Evolutionary conservation across 495 filamentous ascomycete genomes (phyloP).

Genomic region (Neurospora sp.): DNA sequence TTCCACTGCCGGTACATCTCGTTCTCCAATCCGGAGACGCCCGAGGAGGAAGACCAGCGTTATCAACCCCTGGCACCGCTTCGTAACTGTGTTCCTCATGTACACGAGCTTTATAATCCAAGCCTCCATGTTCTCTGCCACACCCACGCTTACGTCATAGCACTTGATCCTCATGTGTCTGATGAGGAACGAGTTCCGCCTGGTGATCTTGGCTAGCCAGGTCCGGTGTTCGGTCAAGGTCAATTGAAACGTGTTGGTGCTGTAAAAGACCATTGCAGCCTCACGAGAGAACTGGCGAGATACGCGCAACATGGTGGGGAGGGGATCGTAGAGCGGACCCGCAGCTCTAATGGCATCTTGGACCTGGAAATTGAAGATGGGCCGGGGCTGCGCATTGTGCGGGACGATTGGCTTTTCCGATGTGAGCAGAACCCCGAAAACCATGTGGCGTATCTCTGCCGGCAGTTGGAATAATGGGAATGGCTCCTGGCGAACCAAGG

Average conservation of each 20-base stretch:
- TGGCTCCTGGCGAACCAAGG: background rate
- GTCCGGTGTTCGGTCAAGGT: background rate
- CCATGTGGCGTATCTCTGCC: background rate
- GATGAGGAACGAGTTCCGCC: background rate
- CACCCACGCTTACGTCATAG: background rate
- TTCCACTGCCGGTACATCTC: no score
- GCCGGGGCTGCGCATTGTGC: background rate
- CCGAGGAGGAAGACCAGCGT: no score
- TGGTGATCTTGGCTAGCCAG: background rate
- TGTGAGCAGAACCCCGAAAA: background rate
- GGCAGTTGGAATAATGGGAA: background rate
- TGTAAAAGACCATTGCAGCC: background rate
- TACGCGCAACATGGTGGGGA: background rate
- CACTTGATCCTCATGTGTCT: background rate
- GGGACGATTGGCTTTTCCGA: background rate
- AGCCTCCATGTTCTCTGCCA: slow-evolving; percentile 18
- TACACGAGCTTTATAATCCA: slow-evolving; percentile 37
- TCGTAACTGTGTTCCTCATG: slow-evolving; percentile 1
- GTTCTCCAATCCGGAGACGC: no score
- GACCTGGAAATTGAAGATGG: background rate
- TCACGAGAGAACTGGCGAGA: background rate
- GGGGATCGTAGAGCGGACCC: background rate
- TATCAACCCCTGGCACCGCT: background rate
- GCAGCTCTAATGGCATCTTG: background rate
- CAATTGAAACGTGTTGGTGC: background rate